Conservation (phyloP, 106 monocot genomes). For the Dioscorea dumetorum region DNA sequence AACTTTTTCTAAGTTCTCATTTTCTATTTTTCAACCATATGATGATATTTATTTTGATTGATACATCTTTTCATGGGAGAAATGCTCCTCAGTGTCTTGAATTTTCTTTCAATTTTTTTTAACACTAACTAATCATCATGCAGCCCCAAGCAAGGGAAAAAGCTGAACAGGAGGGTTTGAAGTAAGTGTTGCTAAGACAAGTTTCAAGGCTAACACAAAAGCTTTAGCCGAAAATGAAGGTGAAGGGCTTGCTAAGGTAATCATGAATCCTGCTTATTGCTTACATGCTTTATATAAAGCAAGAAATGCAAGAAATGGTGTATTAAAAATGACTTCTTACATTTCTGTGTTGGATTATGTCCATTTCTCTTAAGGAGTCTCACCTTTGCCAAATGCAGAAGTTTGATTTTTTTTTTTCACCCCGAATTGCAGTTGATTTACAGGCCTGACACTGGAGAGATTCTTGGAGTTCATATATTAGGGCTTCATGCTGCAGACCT, state of each 20-base stretch:
- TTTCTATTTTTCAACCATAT: too few relatives aligned
- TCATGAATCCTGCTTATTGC: neutral
- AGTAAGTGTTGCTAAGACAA: conserved; percentile 83
- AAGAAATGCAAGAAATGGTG: neutral
- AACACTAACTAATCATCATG: conserved; percentile 12
- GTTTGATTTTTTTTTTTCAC: too few relatives aligned
- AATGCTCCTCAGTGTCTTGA: too few relatives aligned
- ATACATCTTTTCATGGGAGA: too few relatives aligned
- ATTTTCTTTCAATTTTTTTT: neutral
- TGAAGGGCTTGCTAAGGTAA: conserved; percentile 95
- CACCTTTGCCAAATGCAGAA: too few relatives aligned
- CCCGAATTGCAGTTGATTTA: conserved; percentile 70
- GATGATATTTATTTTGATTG: too few relatives aligned
- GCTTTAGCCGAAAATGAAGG: conserved; percentile 99
- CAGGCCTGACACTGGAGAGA: conserved; percentile 92
- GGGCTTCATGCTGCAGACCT: conserved; percentile 98
- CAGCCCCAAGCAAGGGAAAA: conserved; percentile 97
- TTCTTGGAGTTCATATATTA: conserved; percentile 95
- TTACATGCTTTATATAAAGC: neutral
- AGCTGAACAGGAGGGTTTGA: conserved; percentile 83
- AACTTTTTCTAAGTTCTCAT: too few relatives aligned
- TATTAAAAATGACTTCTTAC: neutral
- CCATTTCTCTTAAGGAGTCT: too few relatives aligned
- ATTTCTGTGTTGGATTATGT: too few relatives aligned
- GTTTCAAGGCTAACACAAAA: conserved; percentile 98